Percentiles rank a stretch among this genome's conserved stretches.
phyloP scores from a whole-genome alignment of 441 rosid genomes.

The Populus trichocarpa region DNA sequence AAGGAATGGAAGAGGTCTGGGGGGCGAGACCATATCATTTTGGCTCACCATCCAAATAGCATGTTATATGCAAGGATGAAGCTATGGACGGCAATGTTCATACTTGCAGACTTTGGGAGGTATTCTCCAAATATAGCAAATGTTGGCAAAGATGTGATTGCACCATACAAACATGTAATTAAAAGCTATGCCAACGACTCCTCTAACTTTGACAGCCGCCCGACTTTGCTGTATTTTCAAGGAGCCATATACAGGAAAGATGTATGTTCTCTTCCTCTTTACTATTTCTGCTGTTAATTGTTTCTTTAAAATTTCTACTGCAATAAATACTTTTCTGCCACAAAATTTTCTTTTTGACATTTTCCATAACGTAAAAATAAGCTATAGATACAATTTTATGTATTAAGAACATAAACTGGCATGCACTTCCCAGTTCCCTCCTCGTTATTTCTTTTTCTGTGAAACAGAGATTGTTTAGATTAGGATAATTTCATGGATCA shows the following conservation, averaged over 20 bases:
- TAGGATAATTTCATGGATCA: not conserved
- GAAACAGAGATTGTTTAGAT: not conserved
- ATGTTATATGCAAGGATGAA: conserved; percentile 68
- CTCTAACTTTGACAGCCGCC: conserved; percentile 59
- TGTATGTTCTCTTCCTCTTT: conserved; percentile 45
- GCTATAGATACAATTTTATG: not conserved
- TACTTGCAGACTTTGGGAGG: conserved; percentile 89
- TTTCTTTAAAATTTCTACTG: conserved; percentile 3
- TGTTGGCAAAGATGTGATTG: conserved; percentile 81
- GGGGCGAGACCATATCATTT: conserved; percentile 70
- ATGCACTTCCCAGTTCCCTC: not conserved
- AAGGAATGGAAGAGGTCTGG: conserved; percentile 76
- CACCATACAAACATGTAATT: conserved; percentile 84
- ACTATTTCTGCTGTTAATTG: not conserved
- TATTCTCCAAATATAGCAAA: conserved; percentile 80
- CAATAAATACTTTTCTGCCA: not conserved
- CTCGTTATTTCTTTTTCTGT: not conserved
- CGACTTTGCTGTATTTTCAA: conserved; percentile 77
- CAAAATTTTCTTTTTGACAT: not conserved
- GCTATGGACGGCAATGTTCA: conserved; percentile 73
- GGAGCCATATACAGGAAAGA: conserved; percentile 97
- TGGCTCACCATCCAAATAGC: conserved; percentile 96
- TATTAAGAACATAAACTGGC: not conserved
- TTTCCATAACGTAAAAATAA: not conserved
- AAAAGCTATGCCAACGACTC: conserved; percentile 53